Base-by-base conservation (phyloP, 2,329 filamentous ascomycete species). In the Botryotinia convoluta region DNA sequence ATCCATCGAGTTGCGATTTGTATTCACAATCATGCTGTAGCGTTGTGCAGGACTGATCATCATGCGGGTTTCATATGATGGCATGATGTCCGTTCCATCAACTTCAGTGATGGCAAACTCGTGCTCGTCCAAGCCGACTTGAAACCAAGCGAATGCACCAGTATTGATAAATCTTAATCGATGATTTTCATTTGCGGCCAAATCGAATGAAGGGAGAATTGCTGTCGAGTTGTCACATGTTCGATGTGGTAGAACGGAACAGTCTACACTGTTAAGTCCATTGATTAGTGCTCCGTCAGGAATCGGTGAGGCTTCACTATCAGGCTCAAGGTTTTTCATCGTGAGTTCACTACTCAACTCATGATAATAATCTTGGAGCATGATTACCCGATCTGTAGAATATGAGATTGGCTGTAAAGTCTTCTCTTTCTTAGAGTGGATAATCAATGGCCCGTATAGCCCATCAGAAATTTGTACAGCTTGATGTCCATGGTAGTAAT, bases 361-460 rank as follows among this genome's bases (percentile, higher is more conserved):
- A 77, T 93, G 90, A 74, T 94, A 93, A 84, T 92, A 92, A 77
- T 94, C 92, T 29, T 89, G 90, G n/a, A 94, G 82, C 75, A 92
- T 91, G 29, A 93, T 79, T 0, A 91, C 84, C 45, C 90, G 82
- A 75, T 93, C 91, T 60, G 85, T 79, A 22, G 87, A 86, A 42
- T 83, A 80, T 48, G 87, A 85, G 45, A 89, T 88, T 61, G 87
- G 81, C 65, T 86, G 85, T 35, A 83, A 81, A 75, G 85, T 86
- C 71, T 82, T 86, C 76, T 87, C 86, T 10, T 88, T 83, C 7
- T 84, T 84, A 59, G 90, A 88, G 73, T 92, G 86, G n/a, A 94
- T 83, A 22, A 93, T 84, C 69, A 94, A 82, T 0, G 91, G 88
- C 0, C 90, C 90, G 8, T 91, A 87, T 12, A 93, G 83, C 0